Base-by-base conservation (phyloP, 2,329 filamentous ascomycete genomes). In the Dothiorella sarmentorum region DNA sequence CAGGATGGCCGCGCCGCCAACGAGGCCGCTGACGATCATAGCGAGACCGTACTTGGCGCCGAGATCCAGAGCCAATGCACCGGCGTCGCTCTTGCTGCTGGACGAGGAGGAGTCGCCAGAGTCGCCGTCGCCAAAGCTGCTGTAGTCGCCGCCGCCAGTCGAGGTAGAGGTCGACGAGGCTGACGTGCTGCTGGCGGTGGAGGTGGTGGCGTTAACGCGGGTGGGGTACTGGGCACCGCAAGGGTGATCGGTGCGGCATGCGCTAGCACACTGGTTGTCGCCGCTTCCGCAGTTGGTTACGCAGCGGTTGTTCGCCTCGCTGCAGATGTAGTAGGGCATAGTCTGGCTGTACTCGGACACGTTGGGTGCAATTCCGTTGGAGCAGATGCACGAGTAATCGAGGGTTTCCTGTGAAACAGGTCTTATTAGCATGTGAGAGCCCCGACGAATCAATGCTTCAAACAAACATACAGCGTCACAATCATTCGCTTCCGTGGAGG, bases 321-420 rank as follows among this genome's bases (percentile, higher is more conserved):
- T 80, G 81, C 89, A 94, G 66, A 85, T 80, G 76, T 86, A 90
- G 81, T 85, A 93, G 31, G 90, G 89, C 24, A 94, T 78, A 1
- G 89, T 92, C 65, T 90, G 80, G 18, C 86, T 87, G 81, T 88
- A 94, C 74, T 92, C 82, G 67, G 86, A 84, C 49, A 90, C 75
- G 75, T 92, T 91, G 64, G 89, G 89, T 55, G 81, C 75, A 62
- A 80, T 71, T 69, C 83, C 82, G 66, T 88, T 80, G 62, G 80
- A 79, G 77, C 89, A 94, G 65, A 90, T 78, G 72, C 89, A 94
- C 63, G 80, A 78, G 75, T 87, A 93, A n/a, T 76, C 80, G 51
- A 93, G 80, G 18, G 78, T 76, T 53, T 79, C 63, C 66, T 68
- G 47, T 40, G 38, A 15, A 13, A 11, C 15, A 10, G 13, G 5